Evolutionary conservation across 2,329 filamentous ascomycete species (phyloP).

Genomic region (Paraphoma sp.): DNA sequence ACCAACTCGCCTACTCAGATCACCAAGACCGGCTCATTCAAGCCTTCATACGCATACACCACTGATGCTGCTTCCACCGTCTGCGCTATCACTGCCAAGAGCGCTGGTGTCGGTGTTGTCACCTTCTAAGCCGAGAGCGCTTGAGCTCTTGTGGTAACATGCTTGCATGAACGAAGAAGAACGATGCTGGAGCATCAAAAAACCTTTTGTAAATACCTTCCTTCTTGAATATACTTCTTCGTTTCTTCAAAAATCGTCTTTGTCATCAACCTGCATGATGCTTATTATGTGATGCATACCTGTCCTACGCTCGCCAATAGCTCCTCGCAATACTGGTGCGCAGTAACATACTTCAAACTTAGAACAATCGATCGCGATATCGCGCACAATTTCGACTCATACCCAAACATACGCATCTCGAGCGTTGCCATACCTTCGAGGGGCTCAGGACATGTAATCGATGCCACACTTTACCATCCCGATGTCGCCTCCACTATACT

Average conservation of each 20-base stretch:
- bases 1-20: slow-evolving; percentile 53
- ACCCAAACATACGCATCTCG: neutral
- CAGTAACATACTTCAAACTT: neutral
- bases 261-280: neutral
- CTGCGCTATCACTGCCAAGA: slow-evolving; percentile 36
- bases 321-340: neutral
- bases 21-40: slow-evolving; percentile 58
- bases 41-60: slow-evolving; percentile 62
- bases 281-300: neutral
- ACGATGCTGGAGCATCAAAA: neutral
- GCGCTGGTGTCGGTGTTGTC: slow-evolving; percentile 40
- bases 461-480: neutral
- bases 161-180: neutral
- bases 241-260: neutral
- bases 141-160: neutral
- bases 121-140: slow-evolving; percentile 27
- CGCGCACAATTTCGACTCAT: neutral
- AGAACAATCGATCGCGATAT: neutral
- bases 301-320: neutral
- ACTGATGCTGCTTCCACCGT: slow-evolving; percentile 31
- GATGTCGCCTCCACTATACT: neutral
- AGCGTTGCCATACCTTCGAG: neutral
- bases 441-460: neutral
- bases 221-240: slow-evolving; percentile 23
- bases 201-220: slow-evolving; percentile 25